A percentile compares a stretch with the other conserved stretches of the same genome.
Conservation (phyloP, 257 asterid species). For the Coffea eugenioides region DNA sequence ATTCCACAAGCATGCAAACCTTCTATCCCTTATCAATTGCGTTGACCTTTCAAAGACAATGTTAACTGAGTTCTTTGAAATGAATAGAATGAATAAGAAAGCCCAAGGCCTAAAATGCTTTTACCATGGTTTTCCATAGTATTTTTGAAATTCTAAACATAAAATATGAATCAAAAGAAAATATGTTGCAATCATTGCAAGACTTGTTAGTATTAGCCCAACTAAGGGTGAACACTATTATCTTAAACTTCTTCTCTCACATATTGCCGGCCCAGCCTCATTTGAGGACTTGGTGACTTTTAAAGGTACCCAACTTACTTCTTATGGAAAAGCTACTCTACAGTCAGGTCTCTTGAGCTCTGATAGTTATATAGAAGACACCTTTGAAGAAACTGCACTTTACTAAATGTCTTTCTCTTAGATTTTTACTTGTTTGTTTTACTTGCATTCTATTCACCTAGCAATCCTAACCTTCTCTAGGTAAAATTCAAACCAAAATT, state of each 20-base stretch:
- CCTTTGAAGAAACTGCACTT: neutral
- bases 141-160: neutral
- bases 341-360: neutral
- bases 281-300: neutral
- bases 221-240: neutral
- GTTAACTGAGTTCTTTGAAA: neutral
- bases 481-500: neutral
- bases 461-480: neutral
- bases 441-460: neutral
- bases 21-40: neutral
- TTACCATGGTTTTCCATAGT: neutral
- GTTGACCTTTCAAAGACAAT: neutral
- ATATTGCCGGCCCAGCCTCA: neutral
- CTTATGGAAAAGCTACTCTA: neutral
- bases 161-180: neutral
- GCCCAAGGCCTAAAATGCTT: neutral
- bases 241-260: neutral
- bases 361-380: neutral
- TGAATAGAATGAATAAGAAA: neutral
- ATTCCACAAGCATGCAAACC: neutral
- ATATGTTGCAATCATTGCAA: fast-evolving
- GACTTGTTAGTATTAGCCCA: neutral
- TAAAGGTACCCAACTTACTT: fast-evolving
- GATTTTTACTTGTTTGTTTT: neutral
- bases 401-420: neutral